Evolutionary conservation across 108 stramenopile species (phyloP).

Genomic region (Hondaea fermentalgiana): DNA sequence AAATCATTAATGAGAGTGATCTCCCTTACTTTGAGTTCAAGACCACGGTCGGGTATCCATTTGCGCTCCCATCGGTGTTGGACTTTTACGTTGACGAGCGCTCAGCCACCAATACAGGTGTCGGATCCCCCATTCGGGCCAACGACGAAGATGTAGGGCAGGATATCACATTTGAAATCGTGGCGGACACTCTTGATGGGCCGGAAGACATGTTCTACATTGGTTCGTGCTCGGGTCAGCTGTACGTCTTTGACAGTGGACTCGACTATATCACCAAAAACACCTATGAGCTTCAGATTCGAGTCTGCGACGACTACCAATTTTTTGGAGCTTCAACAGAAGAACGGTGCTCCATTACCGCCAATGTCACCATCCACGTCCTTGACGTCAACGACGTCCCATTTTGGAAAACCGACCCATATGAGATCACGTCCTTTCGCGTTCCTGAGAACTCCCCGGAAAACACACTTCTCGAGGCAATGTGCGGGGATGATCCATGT

Average conservation of each 20-base stretch:
- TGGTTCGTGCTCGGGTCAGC: constrained; percentile 13
- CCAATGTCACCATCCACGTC: not conserved
- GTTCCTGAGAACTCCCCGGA: not conserved
- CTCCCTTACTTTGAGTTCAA: not conserved
- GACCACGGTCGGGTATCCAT: not conserved
- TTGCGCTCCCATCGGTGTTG: not conserved
- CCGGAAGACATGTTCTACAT: not conserved
- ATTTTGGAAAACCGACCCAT: not conserved
- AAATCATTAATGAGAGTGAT: not conserved
- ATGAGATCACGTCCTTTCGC: not conserved
- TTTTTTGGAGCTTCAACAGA: not conserved
- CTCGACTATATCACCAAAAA: constrained; percentile 1
- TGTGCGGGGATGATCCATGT: not conserved
- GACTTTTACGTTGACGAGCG: constrained; percentile 3
- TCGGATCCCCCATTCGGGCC: not conserved
- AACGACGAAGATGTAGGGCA: constrained; percentile 10
- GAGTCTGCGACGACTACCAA: not conserved
- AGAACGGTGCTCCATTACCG: not conserved
- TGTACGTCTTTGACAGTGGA: not conserved
- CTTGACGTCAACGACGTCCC: not conserved
- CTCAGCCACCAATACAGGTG: not conserved
- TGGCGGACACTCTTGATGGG: not conserved
- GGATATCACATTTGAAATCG: not conserved
- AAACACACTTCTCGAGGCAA: not conserved
- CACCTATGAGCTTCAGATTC: not conserved